Evolutionary conservation across 225 moss, liverwort and hornwort genomes (phyloP), one percentile per base, ranked within the genome.

Genomic region (Pseudisothecium myosuroides): DNA sequence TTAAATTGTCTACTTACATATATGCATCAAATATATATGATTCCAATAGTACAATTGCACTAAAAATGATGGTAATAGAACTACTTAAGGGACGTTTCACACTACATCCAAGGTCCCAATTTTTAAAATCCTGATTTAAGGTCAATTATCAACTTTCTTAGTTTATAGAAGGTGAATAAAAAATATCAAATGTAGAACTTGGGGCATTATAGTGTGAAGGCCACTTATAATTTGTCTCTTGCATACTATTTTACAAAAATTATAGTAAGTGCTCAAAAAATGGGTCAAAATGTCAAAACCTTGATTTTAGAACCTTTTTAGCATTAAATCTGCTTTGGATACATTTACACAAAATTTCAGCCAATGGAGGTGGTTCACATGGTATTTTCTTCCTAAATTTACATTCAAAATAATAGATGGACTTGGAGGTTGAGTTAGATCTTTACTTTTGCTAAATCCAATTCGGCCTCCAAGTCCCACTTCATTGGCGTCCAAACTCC

Each of bases 291-390:
- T 1, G 1, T 50, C 8, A 76, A 32, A 50, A 50, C 8, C 4
- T 8, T 0, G 1, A 7, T 32, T 50, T 8, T 8, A 0, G 2
- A 0, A 7, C 14, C 36, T 6, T 23, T 54, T 4, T 3, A 54
- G 14, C 5, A 54, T 36, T 8, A 54, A 76, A 36, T 23, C 2
- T 52, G 5, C 5, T 50, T 36, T 36, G 3, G 1, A 76, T 22
- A 54, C 14, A 36, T 54, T 52, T 22, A 5, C 5, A 54, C 5
- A 36, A 5, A 22, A 54, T 36, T 73, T 52, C 36, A 76, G 3
- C 9, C 0, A 52, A 36, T 76, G 14, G 8, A 0, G 2, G 76
- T 23, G 4, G 9, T 76, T 52, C 9, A 8, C 8, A 36, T 52
- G 14, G 9, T 76, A 2, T 36, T 22, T 52, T 34, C 14, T 0